Percentiles rank a stretch among this genome's conserved stretches.
Conservation (phyloP, 2,329 filamentous ascomycete genomes). For the Cytospora chrysosperma region DNA sequence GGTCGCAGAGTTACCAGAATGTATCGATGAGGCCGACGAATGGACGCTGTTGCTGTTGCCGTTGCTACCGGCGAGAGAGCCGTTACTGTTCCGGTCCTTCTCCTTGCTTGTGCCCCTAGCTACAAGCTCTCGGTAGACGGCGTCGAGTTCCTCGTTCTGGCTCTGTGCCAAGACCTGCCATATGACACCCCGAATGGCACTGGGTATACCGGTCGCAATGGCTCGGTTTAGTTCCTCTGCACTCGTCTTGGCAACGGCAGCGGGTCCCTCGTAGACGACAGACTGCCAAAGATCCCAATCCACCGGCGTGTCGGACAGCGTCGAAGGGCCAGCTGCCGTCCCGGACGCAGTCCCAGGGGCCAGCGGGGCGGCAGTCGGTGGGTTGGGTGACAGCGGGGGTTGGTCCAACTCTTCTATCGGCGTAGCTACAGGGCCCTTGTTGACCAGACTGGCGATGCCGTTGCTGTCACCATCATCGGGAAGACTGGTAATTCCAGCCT, state of each 20-base stretch:
- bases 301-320: constrained; percentile 71
- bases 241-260: constrained; percentile 83
- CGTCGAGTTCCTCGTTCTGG: constrained; percentile 87
- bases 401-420: constrained; percentile 31
- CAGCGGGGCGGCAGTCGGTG: constrained; percentile 67
- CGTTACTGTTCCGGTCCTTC: constrained; percentile 58
- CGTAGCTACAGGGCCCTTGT: constrained; percentile 22
- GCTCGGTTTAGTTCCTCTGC: constrained; percentile 86
- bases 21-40: constrained; percentile 83
- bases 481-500: constrained; percentile 55
- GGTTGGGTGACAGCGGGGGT: constrained; percentile 48
- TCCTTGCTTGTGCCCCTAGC: constrained; percentile 80
- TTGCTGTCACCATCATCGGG: constrained; percentile 51
- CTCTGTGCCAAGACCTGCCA: constrained; percentile 98
- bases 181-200: constrained; percentile 93
- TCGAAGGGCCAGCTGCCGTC: constrained; percentile 71
- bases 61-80: constrained; percentile 52
- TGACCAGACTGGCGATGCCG: constrained; percentile 28
- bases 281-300: constrained; percentile 99
- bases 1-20: constrained; percentile 70
- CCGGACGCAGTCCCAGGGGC: constrained; percentile 85
- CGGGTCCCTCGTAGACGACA: constrained; percentile 90
- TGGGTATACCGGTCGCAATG: constrained; percentile 90
- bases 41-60: constrained; percentile 56
- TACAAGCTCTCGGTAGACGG: constrained; percentile 79